These are phyloP conservation scores for Lentinula lateritia DNA, from an alignment of 768 basidiomycete genomes.

Conservation along the genomic window DNA sequence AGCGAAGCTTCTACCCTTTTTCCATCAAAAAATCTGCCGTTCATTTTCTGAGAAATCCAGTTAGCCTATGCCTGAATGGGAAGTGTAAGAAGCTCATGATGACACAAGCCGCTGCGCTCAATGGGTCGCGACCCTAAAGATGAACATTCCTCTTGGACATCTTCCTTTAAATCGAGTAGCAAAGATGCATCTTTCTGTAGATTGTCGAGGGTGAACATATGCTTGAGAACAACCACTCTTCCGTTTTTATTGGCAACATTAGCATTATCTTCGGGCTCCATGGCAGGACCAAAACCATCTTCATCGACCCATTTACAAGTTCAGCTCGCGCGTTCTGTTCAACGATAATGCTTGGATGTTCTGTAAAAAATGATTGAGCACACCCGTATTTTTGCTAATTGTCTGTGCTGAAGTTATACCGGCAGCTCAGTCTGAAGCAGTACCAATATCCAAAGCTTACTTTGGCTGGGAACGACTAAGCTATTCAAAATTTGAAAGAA, in stretches of 20 bases:
- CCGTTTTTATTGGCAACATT: constrained; percentile 46
- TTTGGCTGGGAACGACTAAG: no score
- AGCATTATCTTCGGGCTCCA: constrained; percentile 45
- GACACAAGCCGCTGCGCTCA: constrained; percentile 93
- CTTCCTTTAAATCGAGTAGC: constrained; percentile 90
- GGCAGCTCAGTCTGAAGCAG: no score
- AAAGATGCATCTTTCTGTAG: constrained; percentile 82
- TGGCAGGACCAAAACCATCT: constrained; percentile 80
- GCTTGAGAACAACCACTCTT: constrained; percentile 88
- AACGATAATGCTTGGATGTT: no score
- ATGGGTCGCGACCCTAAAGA: constrained; percentile 76
- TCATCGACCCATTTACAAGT: constrained; percentile 98
- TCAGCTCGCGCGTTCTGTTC: no score
- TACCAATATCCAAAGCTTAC: no score
- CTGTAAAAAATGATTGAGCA: no score
- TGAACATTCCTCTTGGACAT: constrained; percentile 91
- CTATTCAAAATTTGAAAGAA: no score
- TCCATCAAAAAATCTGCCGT: constrained; percentile 87
- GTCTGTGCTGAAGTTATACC: no score
- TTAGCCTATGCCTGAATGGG: background rate
- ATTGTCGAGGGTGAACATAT: constrained; percentile 89
- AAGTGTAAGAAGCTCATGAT: constrained; percentile 43
- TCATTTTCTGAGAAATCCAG: constrained; percentile 69
- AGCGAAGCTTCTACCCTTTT: constrained; percentile 77
- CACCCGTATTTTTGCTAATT: no score